Evolutionary conservation across 768 basidiomycete species (phyloP).

Genomic region (Paxillus ammoniavirescens): DNA sequence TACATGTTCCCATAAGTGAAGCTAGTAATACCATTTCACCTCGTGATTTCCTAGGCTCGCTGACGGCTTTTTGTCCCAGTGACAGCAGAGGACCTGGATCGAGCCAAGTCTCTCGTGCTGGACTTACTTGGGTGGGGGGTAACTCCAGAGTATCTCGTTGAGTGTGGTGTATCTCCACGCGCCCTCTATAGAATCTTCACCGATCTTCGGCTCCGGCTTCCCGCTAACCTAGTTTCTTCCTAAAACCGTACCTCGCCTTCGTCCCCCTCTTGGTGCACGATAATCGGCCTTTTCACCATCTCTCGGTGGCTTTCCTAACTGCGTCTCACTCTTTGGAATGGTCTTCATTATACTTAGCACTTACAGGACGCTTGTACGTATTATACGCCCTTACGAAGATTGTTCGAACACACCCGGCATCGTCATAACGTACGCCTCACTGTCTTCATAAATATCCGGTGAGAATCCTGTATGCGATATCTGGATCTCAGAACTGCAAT

Average conservation of each 20-base stretch:
- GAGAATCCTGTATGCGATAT: too few species aligned
- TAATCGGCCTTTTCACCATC: background rate
- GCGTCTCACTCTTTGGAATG: background rate
- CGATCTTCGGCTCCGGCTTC: conserved; percentile 41
- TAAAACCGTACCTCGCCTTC: background rate
- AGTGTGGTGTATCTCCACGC: conserved; percentile 40
- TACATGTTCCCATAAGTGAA: background rate
- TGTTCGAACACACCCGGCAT: background rate
- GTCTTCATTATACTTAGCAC: too few species aligned
- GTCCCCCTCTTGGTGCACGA: background rate
- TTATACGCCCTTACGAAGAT: background rate
- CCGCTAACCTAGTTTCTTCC: conserved; percentile 16
- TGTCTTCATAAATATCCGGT: background rate
- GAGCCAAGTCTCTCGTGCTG: conserved; percentile 47
- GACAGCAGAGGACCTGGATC: conserved; percentile 40
- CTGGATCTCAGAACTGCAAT: too few species aligned
- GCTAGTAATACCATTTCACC: conserved; percentile 7
- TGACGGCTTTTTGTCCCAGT: conserved; percentile 28
- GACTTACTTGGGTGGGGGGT: conserved; percentile 59
- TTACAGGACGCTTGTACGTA: background rate
- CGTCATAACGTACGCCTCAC: background rate
- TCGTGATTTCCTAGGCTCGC: background rate
- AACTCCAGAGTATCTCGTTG: conserved; percentile 45
- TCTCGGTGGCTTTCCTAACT: background rate
- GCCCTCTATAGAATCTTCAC: conserved; percentile 41